Percentiles rank a stretch among this genome's conserved stretches.
Conservation (phyloP, 768 basidiomycete genomes). For the Russula sp. region DNA sequence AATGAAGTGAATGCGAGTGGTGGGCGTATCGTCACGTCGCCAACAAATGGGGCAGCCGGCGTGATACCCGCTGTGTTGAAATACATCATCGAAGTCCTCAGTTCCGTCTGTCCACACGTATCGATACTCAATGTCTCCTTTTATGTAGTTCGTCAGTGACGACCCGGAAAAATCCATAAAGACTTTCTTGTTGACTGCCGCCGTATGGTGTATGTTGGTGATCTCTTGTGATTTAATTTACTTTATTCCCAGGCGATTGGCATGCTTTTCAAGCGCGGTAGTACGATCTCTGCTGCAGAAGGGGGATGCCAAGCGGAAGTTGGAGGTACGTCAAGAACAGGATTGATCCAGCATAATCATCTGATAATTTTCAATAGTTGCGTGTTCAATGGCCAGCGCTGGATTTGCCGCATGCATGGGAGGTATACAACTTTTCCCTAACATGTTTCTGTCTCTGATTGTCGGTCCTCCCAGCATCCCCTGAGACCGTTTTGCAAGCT, state of each 20-base stretch:
- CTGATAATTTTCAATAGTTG: conserved; percentile 43
- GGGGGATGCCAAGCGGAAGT: conserved; percentile 96
- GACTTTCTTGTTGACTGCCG: conserved; percentile 86
- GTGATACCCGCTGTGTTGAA: conserved; percentile 92
- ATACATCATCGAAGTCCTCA: conserved; percentile 68
- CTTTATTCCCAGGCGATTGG: conserved; percentile 60
- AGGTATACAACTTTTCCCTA: conserved; percentile 37
- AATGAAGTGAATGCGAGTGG: conserved; percentile 94
- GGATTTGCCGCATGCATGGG: conserved; percentile 96
- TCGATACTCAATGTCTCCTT: conserved; percentile 1
- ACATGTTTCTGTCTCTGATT: conserved; percentile 8
- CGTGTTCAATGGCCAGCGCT: conserved; percentile 92
- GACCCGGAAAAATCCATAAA: conserved; percentile 82
- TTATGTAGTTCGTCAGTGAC: conserved; percentile 72
- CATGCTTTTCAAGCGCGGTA: conserved; percentile 96
- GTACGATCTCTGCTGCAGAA: conserved; percentile 93
- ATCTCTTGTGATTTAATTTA: conserved; percentile 13
- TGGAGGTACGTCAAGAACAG: conserved; percentile 49
- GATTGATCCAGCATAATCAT: not conserved
- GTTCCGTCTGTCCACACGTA: not conserved
- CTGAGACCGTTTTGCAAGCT: conserved; percentile 80
- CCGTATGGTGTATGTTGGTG: conserved; percentile 44
- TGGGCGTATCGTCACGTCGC: conserved; percentile 91
- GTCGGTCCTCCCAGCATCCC: conserved; percentile 45
- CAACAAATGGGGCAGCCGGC: conserved; percentile 90